Evolutionary conservation across 2,329 filamentous ascomycete species (phyloP), one percentile per base, ranked within the genome.

Genomic region (Aureobasidium sp.): DNA sequence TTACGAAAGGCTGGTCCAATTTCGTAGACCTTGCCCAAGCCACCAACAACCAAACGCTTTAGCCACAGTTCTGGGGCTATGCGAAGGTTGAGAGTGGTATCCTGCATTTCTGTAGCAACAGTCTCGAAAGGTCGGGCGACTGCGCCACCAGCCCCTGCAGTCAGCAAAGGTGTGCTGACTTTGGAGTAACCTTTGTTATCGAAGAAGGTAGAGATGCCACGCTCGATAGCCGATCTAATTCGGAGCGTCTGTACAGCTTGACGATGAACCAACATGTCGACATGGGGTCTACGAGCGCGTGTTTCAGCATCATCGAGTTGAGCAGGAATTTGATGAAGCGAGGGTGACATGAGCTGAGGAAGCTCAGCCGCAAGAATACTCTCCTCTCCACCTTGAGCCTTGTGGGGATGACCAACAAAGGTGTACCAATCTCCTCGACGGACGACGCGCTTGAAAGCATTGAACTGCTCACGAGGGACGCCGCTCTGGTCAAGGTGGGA

Each of bases 31-130:
- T 81, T 85, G 67, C 95, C 88, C 63, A 97, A 85, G 2, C 92
- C 93, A 53, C 92, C 93, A 19, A 97, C 82, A 1, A 97, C 84
- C 47, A 99, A 79, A 9, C 94, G 84, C 77, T 99, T 99, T 43
- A 99, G 82, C 87, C 91, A 97, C 37, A 99, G 78, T 74, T 99
- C 94, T 0, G 94, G 94, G 3, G 94, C 94, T 67, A 99, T 93
- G 51, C 94, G 83, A 35, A 99, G 79, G 23, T 88, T 84, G 37
- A 99, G 77, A 58, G 84, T 79, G 62, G 84, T 86, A 42, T 86
- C 81, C 2, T 84, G 79, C 62, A 95, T 86, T 69, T 92, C 90
- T 0, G 87, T 89, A 9, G 90, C 86, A 46, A 79, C 76, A 0
- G 92, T 97, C 65, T 86, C 79, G 71, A 99, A 99, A 0, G 94